Conservation (phyloP, 2,329 filamentous ascomycete genomes). For the Thelonectria olida region DNA sequence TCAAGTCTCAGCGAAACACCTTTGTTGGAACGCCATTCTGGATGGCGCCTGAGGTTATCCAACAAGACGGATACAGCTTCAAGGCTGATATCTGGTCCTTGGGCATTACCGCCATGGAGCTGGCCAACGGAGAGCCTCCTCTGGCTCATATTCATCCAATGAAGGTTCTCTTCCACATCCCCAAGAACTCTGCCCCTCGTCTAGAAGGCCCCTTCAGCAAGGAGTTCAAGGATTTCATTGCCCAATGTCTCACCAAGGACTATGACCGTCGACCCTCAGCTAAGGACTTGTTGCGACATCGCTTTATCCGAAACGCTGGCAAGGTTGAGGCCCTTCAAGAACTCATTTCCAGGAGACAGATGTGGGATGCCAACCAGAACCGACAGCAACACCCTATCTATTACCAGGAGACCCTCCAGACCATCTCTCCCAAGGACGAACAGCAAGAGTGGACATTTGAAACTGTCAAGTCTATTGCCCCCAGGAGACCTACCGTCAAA, state of each 20-base stretch:
- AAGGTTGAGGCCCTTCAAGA: conserved; percentile 90
- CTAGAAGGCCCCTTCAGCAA: conserved; percentile 87
- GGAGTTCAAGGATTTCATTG: conserved; percentile 94
- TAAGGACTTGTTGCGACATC: conserved; percentile 86
- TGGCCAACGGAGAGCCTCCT: conserved; percentile 89
- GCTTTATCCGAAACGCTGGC: conserved; percentile 86
- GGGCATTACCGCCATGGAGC: conserved; percentile 90
- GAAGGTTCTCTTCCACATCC: conserved; percentile 93
- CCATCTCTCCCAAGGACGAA: conserved; percentile 72
- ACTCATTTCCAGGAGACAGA: conserved; percentile 82
- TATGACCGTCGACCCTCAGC: conserved; percentile 85
- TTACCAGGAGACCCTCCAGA: conserved; percentile 91
- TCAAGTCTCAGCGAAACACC: conserved; percentile 96
- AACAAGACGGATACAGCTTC: conserved; percentile 84
- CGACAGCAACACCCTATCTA: conserved; percentile 79
- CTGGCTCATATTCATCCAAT: conserved; percentile 87
- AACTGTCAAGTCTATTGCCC: conserved; percentile 79
- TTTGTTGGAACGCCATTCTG: conserved; percentile 98
- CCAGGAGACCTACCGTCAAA: conserved; percentile 63
- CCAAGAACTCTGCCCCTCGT: conserved; percentile 84
- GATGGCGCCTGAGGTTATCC: conserved; percentile 96
- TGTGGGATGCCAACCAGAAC: conserved; percentile 79
- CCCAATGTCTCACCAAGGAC: conserved; percentile 91
- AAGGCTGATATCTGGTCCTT: conserved; percentile 95
- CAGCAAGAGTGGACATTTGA: conserved; percentile 96